Evolutionary conservation across 139 green algal species (phyloP), one percentile per base, ranked within the genome.

Genomic region (Coccomyxa sp.): DNA sequence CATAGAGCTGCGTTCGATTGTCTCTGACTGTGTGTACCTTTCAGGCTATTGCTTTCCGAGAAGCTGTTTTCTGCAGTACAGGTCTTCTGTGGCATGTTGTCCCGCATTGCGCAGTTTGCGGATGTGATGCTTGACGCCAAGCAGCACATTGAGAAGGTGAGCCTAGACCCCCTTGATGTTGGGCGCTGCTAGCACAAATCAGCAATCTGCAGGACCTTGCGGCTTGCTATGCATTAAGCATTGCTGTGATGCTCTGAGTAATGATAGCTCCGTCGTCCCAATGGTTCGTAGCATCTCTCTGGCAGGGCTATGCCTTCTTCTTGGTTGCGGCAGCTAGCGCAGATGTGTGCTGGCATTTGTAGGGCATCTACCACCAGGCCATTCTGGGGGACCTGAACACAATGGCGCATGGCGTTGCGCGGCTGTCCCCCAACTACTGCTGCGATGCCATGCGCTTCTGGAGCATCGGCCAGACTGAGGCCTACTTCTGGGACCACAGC

Each of bases 321-420:
- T 22, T 64, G 33, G 50, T 70, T 44, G 38, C 16, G 39, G 55
- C n/a, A 55, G n/a, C n/a, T n/a, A n/a, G n/a, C n/a, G n/a, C n/a
- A n/a, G n/a, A 34, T 7, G 5, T 55, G 40, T n/a, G n/a, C n/a
- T n/a, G n/a, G n/a, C n/a, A n/a, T n/a, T n/a, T 78, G 64, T 73
- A 83, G 70, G 79, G 58, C 7, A 33, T 50, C 27, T 70, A 74
- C 9, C 75, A 78, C 22, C 82, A 90, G 55, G 87, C 87, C 7
- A 88, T 96, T 18, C 38, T 95, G 36, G 93, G 92, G 2, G 93
- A 97, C 75, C 83, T 97, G 22, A 97, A 97, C 82, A 97, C 93
- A 33, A 90, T 97, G 87, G 93, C 82, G 18, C 90, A 97, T 73
- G 85, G 88, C 39, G 80, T 97, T n/a, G 94, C 91, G 0, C 86